Evolutionary conservation across 1,139 yeast genomes (phyloP).

Genomic region (Saccharomyces hybrid): DNA sequence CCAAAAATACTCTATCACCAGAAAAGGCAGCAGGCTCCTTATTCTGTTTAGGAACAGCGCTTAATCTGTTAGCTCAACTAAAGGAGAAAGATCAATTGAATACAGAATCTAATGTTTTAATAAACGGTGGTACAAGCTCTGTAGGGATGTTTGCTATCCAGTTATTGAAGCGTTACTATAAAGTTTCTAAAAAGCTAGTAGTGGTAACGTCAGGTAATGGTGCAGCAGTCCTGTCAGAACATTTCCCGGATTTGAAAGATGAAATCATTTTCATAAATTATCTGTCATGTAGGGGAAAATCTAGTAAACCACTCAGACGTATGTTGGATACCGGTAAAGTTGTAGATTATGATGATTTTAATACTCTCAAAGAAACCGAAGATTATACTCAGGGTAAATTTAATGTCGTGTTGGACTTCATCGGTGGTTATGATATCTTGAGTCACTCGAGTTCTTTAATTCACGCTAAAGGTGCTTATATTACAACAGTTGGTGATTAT

Average conservation of each 20-base stretch:
- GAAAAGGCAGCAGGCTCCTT: slow-evolving; percentile 55
- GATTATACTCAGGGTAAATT: slow-evolving; percentile 32
- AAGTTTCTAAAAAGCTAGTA: slow-evolving; percentile 39
- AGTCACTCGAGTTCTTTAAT: slow-evolving; percentile 31
- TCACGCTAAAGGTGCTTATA: slow-evolving; percentile 38
- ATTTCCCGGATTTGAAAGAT: slow-evolving; percentile 22
- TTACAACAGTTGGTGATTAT: slow-evolving; percentile 51
- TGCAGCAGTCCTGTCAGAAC: slow-evolving; percentile 21
- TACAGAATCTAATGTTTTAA: slow-evolving; percentile 36
- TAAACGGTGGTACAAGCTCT: slow-evolving; percentile 67
- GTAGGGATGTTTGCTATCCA: slow-evolving; percentile 58
- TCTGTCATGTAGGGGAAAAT: slow-evolving; percentile 23
- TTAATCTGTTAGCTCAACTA: slow-evolving; percentile 34
- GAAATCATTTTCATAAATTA: slow-evolving; percentile 27
- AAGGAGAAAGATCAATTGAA: slow-evolving; percentile 26
- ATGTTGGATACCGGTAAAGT: slow-evolving; percentile 21
- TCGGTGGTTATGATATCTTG: slow-evolving; percentile 39
- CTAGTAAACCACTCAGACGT: slow-evolving; percentile 23
- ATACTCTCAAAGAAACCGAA: slow-evolving; percentile 22
- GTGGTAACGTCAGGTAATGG: slow-evolving; percentile 36
- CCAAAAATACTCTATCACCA: slow-evolving; percentile 38
- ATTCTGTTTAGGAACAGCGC: slow-evolving; percentile 50
- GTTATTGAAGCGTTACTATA: slow-evolving; percentile 42
- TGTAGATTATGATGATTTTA: slow-evolving; percentile 24
- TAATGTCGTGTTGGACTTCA: slow-evolving; percentile 41